Evolutionary conservation across 2,329 filamentous ascomycete genomes (phyloP).

Genomic region (Elsinoe ampelina): DNA sequence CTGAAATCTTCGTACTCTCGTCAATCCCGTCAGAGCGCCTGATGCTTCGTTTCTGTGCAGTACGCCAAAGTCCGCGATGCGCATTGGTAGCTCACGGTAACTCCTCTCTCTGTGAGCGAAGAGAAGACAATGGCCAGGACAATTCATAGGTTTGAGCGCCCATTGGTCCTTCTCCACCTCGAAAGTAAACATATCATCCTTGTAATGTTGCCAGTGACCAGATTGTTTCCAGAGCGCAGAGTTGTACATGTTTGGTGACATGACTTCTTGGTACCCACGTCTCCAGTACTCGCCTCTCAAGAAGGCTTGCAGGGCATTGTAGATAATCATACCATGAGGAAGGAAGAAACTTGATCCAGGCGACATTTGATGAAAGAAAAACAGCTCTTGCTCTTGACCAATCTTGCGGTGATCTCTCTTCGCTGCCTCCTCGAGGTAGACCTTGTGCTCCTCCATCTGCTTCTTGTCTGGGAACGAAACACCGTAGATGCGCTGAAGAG

Average conservation of each 20-base stretch:
- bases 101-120: conserved; percentile 75
- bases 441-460: conserved; percentile 82
- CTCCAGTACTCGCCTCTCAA: conserved; percentile 84
- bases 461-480: conserved; percentile 98
- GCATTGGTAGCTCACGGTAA: conserved; percentile 81
- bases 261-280: conserved; percentile 89
- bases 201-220: conserved; percentile 88
- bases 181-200: conserved; percentile 93
- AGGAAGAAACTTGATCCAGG: conserved; percentile 89
- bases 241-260: conserved; percentile 95
- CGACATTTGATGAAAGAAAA: conserved; percentile 93
- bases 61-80: conserved; percentile 92
- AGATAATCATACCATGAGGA: conserved; percentile 85
- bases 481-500: conserved; percentile 91
- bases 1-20: conserved; percentile 85
- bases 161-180: conserved; percentile 73
- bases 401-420: conserved; percentile 94
- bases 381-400: conserved; percentile 90
- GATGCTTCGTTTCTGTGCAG: conserved; percentile 93
- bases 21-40: conserved; percentile 81
- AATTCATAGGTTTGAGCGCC: conserved; percentile 96
- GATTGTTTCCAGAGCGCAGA: conserved; percentile 87
- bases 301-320: conserved; percentile 76
- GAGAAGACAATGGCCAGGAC: conserved; percentile 84
- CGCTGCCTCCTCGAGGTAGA: conserved; percentile 94